Evolutionary conservation across 805 yeast species (phyloP).

Genomic region (Torulaspora delbrueckii): DNA sequence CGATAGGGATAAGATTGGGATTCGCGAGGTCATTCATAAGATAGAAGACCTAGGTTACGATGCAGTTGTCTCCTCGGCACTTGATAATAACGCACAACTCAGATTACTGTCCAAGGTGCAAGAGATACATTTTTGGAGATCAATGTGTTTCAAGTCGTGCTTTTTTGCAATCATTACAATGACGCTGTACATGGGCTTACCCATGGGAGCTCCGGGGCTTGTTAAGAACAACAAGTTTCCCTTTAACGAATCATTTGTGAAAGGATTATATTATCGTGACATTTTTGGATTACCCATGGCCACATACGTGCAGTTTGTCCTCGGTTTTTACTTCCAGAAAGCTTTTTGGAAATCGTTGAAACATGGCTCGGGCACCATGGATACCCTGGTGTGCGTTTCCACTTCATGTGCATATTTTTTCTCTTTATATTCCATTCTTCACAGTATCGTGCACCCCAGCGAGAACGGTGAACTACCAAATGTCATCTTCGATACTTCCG

Average conservation of each 20-base stretch:
- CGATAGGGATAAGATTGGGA: constrained; percentile 50
- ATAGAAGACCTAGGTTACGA: constrained; percentile 51
- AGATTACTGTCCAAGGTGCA: constrained; percentile 60
- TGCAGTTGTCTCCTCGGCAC: constrained; percentile 42
- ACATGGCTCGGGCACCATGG: constrained; percentile 84
- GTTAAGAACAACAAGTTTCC: constrained; percentile 35
- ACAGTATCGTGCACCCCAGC: constrained; percentile 38
- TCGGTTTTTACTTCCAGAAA: constrained; percentile 65
- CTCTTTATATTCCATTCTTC: constrained; percentile 58
- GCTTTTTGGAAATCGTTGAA: constrained; percentile 61
- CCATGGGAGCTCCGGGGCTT: constrained; percentile 34
- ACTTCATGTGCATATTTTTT: constrained; percentile 74
- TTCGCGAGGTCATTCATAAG: constrained; percentile 54
- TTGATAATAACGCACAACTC: constrained; percentile 66
- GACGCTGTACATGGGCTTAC: constrained; percentile 44
- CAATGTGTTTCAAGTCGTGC: constrained; percentile 48
- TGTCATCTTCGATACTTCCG: constrained; percentile 77
- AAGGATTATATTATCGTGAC: constrained; percentile 34
- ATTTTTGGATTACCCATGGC: constrained; percentile 63
- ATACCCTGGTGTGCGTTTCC: constrained; percentile 77
- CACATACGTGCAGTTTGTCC: constrained; percentile 52
- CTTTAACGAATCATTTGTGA: constrained; percentile 18
- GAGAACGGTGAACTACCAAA: constrained; percentile 47
- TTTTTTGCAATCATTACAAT: constrained; percentile 61
- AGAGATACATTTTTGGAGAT: constrained; percentile 70